Base-by-base conservation (phyloP, 1,284 basidiomycete species). In the Inonotus hispidus region DNA sequence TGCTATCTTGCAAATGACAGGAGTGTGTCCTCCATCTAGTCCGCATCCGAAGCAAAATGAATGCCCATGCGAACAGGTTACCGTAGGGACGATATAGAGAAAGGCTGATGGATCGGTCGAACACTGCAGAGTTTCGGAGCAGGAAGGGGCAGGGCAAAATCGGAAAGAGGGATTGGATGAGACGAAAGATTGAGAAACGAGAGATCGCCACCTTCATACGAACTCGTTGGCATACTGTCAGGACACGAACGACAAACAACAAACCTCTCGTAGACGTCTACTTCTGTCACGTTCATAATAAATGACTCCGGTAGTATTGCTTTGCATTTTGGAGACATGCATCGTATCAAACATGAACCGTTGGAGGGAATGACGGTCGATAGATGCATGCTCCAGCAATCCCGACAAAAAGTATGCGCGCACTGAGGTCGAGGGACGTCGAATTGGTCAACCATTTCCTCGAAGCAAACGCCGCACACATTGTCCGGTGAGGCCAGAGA, bases 301-400 rank as follows among this genome's bases (percentile, higher is more conserved):
- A 77, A 74, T 52, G 75, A 74, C 56, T 77, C 77, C 52, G 79
- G 75, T 10, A 87, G 77, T 16, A 82, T 72, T 38, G 82, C 74
- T 53, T 73, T 73, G 71, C 85, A 88, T 37, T 80, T 79, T 57
- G 75, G 79, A 64, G 80, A 78, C 84, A 88, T 85, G 72, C 85
- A 88, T 64, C 83, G 78, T 59, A 88, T 71, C 21, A 78, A 75
- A 63, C 79, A 82, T 68, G 85, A 84, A 45, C 83, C 84, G 63
- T 88, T 84, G 43, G 77, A 76, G 67, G 74, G 77, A 65, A 88
- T 75, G 73, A 87, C 86, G 14, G 76, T 75, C 45, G 75, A 72
- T n/a, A 83, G 67, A 66, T 87, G 87, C 53, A 77, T 75, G 59
- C 71, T 69, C 78, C 85, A 88, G 71, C 85, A 88, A 16, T 73